These are phyloP conservation scores for Talaromyces amestolkiae DNA, from an alignment of 2,329 filamentous ascomycete species.

Conservation along the genomic window DNA sequence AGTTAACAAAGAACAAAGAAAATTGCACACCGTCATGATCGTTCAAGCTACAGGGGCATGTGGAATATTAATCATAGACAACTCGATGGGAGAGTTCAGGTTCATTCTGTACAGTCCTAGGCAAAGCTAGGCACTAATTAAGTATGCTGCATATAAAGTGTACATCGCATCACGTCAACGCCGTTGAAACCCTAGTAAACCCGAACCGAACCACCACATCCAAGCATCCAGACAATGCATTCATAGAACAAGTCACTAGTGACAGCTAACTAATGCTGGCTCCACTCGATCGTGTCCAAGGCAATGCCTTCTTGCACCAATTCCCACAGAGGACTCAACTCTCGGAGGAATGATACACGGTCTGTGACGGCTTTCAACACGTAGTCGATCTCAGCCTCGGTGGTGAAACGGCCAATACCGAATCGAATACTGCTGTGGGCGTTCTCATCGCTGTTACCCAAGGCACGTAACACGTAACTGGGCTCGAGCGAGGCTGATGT, in stretches of 20 bases:
- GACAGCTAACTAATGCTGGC: slow-evolving; percentile 68
- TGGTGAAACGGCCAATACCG: slow-evolving; percentile 95
- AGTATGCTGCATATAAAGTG: slow-evolving; percentile 20
- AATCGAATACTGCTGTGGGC: slow-evolving; percentile 98
- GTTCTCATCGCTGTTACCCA: slow-evolving; percentile 95
- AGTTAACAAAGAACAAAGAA: too few relatives aligned
- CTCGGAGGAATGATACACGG: slow-evolving; percentile 86
- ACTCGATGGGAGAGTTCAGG: slow-evolving; percentile 14
- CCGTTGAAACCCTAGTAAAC: slow-evolving; percentile 23
- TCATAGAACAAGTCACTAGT: background rate
- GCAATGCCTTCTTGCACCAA: slow-evolving; percentile 95
- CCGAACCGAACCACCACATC: slow-evolving; percentile 10
- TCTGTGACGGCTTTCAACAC: slow-evolving; percentile 87
- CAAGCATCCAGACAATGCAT: slow-evolving; percentile 21
- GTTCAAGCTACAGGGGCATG: background rate
- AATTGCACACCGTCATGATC: too few relatives aligned
- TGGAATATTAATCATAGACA: background rate
- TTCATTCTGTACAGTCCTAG: slow-evolving; percentile 25
- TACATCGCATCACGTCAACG: slow-evolving; percentile 26
- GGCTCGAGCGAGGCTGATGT: slow-evolving; percentile 96
- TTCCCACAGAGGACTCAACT: slow-evolving; percentile 95
- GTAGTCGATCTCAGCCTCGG: slow-evolving; percentile 92
- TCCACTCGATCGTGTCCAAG: slow-evolving; percentile 96
- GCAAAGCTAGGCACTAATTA: slow-evolving; percentile 10
- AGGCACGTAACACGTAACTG: slow-evolving; percentile 88